phyloP scores from a whole-genome alignment of 495 filamentous ascomycete species.

The Jackrogersella multiformis region DNA sequence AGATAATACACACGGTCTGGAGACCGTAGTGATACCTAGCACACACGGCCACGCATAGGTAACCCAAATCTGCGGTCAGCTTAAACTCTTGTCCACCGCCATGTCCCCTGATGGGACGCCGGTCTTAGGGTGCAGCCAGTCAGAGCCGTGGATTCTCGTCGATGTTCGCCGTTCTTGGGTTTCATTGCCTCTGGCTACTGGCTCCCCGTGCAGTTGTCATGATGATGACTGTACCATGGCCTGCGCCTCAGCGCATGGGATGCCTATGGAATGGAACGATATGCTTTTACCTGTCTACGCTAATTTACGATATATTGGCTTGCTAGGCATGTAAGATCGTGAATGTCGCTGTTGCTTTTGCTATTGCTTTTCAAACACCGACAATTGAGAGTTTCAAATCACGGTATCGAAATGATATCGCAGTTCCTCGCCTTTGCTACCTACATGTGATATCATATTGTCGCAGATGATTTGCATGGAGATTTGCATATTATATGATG shows the following conservation, averaged over 20 bases:
- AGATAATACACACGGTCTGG: slow-evolving; percentile 24
- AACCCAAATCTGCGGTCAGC: slow-evolving; percentile 43
- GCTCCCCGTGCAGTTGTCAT: slow-evolving; percentile 5
- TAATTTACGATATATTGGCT: slow-evolving; percentile 34
- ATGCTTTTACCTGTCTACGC: not conserved
- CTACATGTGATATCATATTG: slow-evolving; percentile 10
- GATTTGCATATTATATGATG: too few species aligned
- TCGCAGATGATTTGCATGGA: slow-evolving; percentile 11
- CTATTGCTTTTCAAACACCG: slow-evolving; percentile 41
- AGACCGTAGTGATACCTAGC: slow-evolving; percentile 9
- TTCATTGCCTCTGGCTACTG: slow-evolving; percentile 25
- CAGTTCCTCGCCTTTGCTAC: slow-evolving; percentile 12
- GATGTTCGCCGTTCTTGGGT: slow-evolving; percentile 17
- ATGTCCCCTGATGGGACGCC: slow-evolving; percentile 16
- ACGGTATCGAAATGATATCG: slow-evolving; percentile 22
- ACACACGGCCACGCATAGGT: slow-evolving; percentile 34
- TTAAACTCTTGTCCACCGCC: slow-evolving; percentile 37
- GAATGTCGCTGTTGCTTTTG: slow-evolving; percentile 33
- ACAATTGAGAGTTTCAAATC: slow-evolving; percentile 23
- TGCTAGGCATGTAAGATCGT: slow-evolving; percentile 32
- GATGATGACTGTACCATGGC: slow-evolving; percentile 18
- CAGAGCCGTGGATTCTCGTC: slow-evolving; percentile 2
- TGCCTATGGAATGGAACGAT: not conserved
- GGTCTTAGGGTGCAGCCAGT: slow-evolving; percentile 25
- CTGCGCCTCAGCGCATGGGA: not conserved